Conservation (phyloP, 129 eudicot genomes). For the Flaveria bidentis region DNA sequence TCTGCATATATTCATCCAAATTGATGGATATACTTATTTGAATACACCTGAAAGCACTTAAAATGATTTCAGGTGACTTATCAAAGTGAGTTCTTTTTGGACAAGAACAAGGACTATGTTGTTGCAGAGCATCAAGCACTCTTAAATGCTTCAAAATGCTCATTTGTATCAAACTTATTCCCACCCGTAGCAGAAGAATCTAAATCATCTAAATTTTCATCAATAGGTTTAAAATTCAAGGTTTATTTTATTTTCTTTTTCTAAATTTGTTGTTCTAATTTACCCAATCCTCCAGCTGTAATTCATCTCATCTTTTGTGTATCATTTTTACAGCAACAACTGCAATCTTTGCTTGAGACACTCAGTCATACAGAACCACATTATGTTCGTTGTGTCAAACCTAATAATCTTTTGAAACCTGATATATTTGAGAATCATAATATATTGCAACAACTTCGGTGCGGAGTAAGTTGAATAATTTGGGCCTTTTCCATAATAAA, state of each 20-base stretch:
- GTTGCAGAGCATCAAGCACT: conserved; percentile 93
- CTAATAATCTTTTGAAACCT: conserved; percentile 85
- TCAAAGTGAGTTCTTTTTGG: conserved; percentile 82
- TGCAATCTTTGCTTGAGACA: conserved; percentile 89
- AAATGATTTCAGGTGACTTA: conserved; percentile 70
- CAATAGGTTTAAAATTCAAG: conserved; percentile 79
- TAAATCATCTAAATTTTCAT: conserved; percentile 83
- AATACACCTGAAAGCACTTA: not conserved
- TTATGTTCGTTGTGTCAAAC: conserved; percentile 91
- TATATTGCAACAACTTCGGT: conserved; percentile 93
- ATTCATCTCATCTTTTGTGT: not conserved
- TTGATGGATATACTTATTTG: conserved; percentile 3
- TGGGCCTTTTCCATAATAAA: not conserved
- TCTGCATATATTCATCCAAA: not conserved
- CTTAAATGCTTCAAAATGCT: conserved; percentile 75
- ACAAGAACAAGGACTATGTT: conserved; percentile 94
- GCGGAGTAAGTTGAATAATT: conserved; percentile 68
- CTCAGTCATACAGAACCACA: conserved; percentile 94
- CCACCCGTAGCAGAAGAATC: conserved; percentile 77
- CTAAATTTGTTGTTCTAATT: conserved; percentile 10
- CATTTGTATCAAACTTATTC: conserved; percentile 75
- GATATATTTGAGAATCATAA: conserved; percentile 75
- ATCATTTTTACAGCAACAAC: conserved; percentile 68
- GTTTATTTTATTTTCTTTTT: conserved; percentile 30
- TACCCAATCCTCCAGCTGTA: not conserved